Evolutionary conservation across 306 rosid genomes (phyloP).

Genomic region (Quercus alba): DNA sequence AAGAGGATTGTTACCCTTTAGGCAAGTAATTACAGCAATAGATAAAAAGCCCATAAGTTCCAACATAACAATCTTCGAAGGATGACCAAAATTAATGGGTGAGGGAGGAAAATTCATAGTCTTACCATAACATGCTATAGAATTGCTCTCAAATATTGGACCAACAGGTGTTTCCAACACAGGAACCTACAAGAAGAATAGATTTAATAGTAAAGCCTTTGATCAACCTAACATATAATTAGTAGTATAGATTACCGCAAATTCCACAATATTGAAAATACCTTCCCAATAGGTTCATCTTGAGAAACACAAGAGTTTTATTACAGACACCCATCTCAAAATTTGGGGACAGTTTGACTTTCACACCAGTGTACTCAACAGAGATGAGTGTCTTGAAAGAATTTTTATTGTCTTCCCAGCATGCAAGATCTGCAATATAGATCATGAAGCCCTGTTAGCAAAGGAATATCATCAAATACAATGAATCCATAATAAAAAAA

Average conservation of each 20-base stretch:
- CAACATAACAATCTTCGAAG: not conserved
- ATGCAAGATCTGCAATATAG: constrained; percentile 52
- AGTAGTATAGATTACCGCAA: not conserved
- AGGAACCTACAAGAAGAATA: not conserved
- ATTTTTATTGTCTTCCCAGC: constrained; percentile 47
- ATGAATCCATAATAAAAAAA: not conserved
- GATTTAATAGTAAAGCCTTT: not conserved
- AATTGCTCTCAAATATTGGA: constrained; percentile 73
- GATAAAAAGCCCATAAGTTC: not conserved
- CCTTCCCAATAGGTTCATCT: constrained; percentile 91
- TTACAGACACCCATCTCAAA: constrained; percentile 71
- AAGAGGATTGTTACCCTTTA: constrained; percentile 42
- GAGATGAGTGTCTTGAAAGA: constrained; percentile 53
- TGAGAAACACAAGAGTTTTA: constrained; percentile 75
- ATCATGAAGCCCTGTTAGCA: not conserved
- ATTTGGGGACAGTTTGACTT: constrained; percentile 41
- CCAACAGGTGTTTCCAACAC: constrained; percentile 60
- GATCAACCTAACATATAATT: not conserved
- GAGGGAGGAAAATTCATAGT: not conserved
- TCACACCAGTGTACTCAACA: constrained; percentile 49
- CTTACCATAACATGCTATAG: constrained; percentile 75
- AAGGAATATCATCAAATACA: not conserved
- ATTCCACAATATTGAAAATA: not conserved
- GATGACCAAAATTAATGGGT: not conserved
- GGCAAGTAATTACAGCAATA: constrained; percentile 54